phyloP scores from a whole-genome alignment of 306 rosid genomes.

The Hippophae rhamnoides region DNA sequence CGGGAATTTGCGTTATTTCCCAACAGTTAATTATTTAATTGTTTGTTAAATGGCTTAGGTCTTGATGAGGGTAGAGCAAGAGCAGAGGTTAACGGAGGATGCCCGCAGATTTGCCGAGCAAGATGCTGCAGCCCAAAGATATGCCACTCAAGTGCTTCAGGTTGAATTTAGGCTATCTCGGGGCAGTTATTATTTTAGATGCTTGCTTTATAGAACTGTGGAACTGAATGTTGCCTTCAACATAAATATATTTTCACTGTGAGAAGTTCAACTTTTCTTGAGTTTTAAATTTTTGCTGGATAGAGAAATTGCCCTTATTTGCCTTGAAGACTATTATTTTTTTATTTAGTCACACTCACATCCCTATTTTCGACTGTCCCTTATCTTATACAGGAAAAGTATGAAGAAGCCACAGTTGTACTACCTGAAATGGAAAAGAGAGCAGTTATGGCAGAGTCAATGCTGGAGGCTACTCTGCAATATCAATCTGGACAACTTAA shows the following conservation, averaged over 20 bases:
- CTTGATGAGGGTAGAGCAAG: conserved; percentile 98
- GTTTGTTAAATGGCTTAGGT: conserved; percentile 40
- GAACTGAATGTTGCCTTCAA: neutral
- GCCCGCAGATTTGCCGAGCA: conserved; percentile 96
- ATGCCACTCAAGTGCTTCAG: conserved; percentile 94
- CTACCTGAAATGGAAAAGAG: conserved; percentile 68
- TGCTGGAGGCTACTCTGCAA: conserved; percentile 90
- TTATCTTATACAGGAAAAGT: conserved; percentile 62
- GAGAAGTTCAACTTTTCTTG: too few relatives aligned
- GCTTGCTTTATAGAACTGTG: neutral
- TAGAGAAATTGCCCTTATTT: too few relatives aligned
- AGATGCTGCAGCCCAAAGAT: conserved; percentile 95
- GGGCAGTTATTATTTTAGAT: neutral
- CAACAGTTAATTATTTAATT: neutral
- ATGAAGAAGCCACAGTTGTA: conserved; percentile 65
- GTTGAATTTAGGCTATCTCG: conserved; percentile 22
- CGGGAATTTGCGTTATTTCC: too few relatives aligned
- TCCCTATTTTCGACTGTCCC: too few relatives aligned
- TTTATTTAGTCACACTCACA: too few relatives aligned
- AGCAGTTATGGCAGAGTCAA: conserved; percentile 75
- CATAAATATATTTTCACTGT: neutral
- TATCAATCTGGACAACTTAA: conserved; percentile 93
- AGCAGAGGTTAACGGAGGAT: conserved; percentile 94
- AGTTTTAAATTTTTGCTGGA: too few relatives aligned
- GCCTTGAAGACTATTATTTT: too few relatives aligned